These are phyloP conservation scores for Pseudocercospora cruenta DNA, from an alignment of 2,329 filamentous ascomycete genomes.

Conservation along the genomic window DNA sequence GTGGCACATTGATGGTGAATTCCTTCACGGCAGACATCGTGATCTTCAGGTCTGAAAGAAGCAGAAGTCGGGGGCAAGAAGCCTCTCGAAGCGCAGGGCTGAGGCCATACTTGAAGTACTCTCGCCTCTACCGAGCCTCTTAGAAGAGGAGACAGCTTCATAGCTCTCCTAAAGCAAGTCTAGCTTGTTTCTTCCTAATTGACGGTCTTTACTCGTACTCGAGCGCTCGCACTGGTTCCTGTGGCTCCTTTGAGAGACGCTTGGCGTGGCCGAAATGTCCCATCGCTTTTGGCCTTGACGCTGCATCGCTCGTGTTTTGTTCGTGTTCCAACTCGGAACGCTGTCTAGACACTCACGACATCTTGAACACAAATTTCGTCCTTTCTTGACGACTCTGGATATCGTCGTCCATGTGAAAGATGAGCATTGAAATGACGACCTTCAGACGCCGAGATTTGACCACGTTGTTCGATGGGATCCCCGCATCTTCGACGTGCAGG, in stretches of 20 bases:
- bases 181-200: not conserved
- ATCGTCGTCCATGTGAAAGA: not conserved
- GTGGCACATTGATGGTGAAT: constrained; percentile 22
- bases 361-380: not conserved
- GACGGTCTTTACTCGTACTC: not conserved
- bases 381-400: not conserved
- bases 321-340: not conserved
- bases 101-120: not conserved
- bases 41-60: not conserved
- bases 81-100: not conserved
- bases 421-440: not conserved
- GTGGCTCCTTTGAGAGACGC: not conserved
- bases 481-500: not conserved
- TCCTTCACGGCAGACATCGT: constrained; percentile 22
- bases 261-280: not conserved
- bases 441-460: not conserved
- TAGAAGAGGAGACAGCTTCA: not conserved
- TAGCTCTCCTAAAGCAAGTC: not conserved
- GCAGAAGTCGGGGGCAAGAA: not conserved
- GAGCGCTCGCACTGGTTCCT: not conserved
- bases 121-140: not conserved
- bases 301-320: not conserved
- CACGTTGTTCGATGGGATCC: not conserved
- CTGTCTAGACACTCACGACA: too few species aligned
- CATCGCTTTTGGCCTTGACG: not conserved